These are phyloP conservation scores for Penicillium hesseltinei DNA, from an alignment of 2,329 filamentous ascomycete species.

Conservation along the genomic window DNA sequence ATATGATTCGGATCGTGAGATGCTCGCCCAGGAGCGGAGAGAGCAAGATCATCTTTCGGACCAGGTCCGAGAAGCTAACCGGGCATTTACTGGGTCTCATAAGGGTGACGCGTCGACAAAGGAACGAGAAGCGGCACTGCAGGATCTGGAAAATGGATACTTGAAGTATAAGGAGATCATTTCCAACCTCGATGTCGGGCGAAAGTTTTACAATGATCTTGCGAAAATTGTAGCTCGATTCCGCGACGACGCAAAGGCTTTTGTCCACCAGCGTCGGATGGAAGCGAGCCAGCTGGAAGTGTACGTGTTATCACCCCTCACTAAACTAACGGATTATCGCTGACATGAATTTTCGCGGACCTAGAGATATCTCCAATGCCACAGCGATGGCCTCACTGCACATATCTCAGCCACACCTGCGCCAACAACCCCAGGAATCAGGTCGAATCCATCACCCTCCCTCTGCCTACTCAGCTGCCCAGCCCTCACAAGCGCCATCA, in stretches of 20 bases:
- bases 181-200: conserved; percentile 81
- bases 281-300: conserved; percentile 78
- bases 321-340: background rate
- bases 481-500: conserved; percentile 38
- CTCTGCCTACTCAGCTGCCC: conserved; percentile 31
- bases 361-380: conserved; percentile 55
- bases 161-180: conserved; percentile 96
- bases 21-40: conserved; percentile 66
- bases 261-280: conserved; percentile 74
- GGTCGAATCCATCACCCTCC: conserved; percentile 27
- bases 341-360: conserved; percentile 6
- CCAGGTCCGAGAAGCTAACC: conserved; percentile 72
- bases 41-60: conserved; percentile 73
- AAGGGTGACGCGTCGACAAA: conserved; percentile 64
- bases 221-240: conserved; percentile 83
- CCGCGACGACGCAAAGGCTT: conserved; percentile 73
- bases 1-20: conserved; percentile 75
- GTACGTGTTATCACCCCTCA: conserved; percentile 48
- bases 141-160: conserved; percentile 86
- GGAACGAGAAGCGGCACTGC: conserved; percentile 82
- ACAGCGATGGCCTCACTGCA: conserved; percentile 58
- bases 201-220: conserved; percentile 97
- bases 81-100: conserved; percentile 71
- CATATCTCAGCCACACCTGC: conserved; percentile 39
- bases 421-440: conserved; percentile 34